Evolutionary conservation across 2,329 filamentous ascomycete species (phyloP).

Genomic region (Emmonsiellopsis sp.): DNA sequence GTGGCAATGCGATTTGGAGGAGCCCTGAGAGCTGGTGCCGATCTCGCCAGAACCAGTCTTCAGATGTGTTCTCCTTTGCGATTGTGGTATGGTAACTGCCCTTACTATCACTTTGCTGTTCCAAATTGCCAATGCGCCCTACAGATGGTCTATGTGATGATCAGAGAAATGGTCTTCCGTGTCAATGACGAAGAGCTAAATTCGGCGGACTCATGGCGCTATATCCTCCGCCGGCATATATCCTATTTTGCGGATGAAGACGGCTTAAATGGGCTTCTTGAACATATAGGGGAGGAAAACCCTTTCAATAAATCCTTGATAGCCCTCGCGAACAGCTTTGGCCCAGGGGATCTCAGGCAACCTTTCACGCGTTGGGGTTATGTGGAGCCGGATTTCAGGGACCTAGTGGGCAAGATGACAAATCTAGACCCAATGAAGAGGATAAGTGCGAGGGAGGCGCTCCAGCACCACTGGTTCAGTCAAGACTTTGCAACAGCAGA

Average conservation of each 20-base stretch:
- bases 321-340: constrained; percentile 30
- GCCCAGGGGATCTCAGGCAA: constrained; percentile 28
- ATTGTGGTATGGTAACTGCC: constrained; percentile 20
- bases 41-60: constrained; percentile 21
- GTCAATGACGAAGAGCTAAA: constrained; percentile 16
- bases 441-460: constrained; percentile 25
- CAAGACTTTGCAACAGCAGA: constrained; percentile 2
- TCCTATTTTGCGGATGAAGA: constrained; percentile 39
- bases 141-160: constrained; percentile 23
- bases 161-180: constrained; percentile 21
- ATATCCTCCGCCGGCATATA: constrained; percentile 28
- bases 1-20: constrained; percentile 27
- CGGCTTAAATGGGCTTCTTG: constrained; percentile 31
- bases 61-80: constrained; percentile 29
- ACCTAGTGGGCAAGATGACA: constrained; percentile 22
- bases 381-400: constrained; percentile 27
- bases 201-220: constrained; percentile 17
- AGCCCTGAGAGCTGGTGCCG: constrained; percentile 28
- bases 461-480: constrained; percentile 23
- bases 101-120: not conserved
- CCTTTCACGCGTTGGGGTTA: constrained; percentile 34
- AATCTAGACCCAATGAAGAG: constrained; percentile 22
- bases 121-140: constrained; percentile 4
- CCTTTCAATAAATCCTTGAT: constrained; percentile 32
- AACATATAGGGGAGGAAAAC: constrained; percentile 32